Conservation (phyloP, 768 basidiomycete genomes). For the Mycena olivaceomarginata region DNA sequence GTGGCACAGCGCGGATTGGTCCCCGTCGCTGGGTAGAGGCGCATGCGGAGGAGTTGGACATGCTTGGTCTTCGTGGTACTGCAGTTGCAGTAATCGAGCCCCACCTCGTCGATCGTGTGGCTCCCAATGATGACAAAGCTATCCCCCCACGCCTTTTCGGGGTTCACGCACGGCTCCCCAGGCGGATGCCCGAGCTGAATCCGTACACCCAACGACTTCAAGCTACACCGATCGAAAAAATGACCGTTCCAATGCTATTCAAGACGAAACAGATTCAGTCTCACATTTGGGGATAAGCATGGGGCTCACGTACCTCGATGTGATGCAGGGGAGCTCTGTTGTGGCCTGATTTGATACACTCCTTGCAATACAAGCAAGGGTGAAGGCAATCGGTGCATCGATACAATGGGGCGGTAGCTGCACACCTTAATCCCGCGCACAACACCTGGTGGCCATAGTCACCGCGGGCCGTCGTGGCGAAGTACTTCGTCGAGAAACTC, state of each 20-base stretch:
- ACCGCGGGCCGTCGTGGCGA: neutral
- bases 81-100: constrained; percentile 8
- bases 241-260: neutral
- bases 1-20: neutral
- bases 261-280: too few species aligned
- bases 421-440: neutral
- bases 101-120: constrained; percentile 10
- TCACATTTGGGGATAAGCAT: too few species aligned
- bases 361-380: neutral
- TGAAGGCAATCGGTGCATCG: neutral
- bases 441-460: neutral
- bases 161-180: neutral
- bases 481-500: neutral
- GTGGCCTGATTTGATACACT: neutral
- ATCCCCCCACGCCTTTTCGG: neutral
- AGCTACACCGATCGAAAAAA: neutral
- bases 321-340: neutral
- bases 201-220: neutral
- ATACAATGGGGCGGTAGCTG: neutral
- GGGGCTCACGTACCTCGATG: neutral
- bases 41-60: neutral
- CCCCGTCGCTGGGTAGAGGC: neutral
- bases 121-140: neutral
- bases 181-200: neutral
- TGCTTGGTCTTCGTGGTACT: neutral